Evolutionary conservation across 768 basidiomycete genomes (phyloP).

Genomic region (Punctularia strigosozonata): DNA sequence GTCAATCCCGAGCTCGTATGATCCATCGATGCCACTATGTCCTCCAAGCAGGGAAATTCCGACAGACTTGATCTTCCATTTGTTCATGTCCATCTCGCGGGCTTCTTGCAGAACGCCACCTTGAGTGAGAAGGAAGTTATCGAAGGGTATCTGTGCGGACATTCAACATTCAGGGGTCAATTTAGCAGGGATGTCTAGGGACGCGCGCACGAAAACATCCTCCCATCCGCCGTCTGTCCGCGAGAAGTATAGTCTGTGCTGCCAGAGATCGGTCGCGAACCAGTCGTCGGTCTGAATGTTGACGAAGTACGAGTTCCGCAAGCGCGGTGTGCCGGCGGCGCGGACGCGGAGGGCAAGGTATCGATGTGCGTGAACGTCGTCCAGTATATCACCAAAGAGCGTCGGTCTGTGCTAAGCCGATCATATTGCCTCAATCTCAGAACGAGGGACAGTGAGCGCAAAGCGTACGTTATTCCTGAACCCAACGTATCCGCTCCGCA

Average conservation of each 20-base stretch:
- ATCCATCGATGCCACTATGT: slow-evolving; percentile 60
- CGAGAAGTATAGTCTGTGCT: slow-evolving; percentile 79
- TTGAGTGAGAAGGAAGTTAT: slow-evolving; percentile 69
- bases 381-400: slow-evolving; percentile 74
- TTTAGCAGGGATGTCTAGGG: background rate
- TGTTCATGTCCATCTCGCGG: slow-evolving; percentile 64
- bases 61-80: slow-evolving; percentile 64
- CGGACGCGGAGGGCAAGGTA: slow-evolving; percentile 77
- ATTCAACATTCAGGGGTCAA: background rate
- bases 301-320: slow-evolving; percentile 80
- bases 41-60: slow-evolving; percentile 86
- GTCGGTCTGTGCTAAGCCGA: slow-evolving; percentile 52
- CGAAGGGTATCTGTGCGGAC: slow-evolving; percentile 61
- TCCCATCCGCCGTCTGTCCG: slow-evolving; percentile 64
- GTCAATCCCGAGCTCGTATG: slow-evolving; percentile 76
- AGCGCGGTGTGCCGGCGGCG: slow-evolving; percentile 62
- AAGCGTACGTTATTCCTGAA: slow-evolving; percentile 68
- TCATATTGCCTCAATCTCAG: background rate
- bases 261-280: slow-evolving; percentile 82
- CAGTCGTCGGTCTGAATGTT: slow-evolving; percentile 87
- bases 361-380: slow-evolving; percentile 73
- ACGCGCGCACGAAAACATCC: slow-evolving; percentile 55
- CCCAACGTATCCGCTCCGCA: slow-evolving; percentile 84
- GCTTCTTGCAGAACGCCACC: slow-evolving; percentile 57
- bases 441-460: background rate